Evolutionary conservation across 306 rosid species (phyloP).

Genomic region (Dryas drummondii): DNA sequence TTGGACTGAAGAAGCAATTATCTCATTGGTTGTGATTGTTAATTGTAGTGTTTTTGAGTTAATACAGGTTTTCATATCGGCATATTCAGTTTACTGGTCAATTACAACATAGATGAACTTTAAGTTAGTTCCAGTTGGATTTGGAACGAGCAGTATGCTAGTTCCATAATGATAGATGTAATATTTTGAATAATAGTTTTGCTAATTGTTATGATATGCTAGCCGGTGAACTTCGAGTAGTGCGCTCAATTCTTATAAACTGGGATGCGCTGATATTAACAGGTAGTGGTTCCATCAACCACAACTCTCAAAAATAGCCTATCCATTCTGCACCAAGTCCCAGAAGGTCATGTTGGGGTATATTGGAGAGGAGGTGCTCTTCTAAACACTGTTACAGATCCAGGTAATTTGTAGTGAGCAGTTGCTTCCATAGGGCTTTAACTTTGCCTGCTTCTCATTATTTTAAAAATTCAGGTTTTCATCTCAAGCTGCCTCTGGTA

Average conservation of each 20-base stretch:
- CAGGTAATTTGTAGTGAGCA: slow-evolving; percentile 45
- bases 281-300: slow-evolving; percentile 59
- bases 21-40: not conserved
- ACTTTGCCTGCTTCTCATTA: slow-evolving; percentile 9
- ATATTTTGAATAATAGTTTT: slow-evolving; percentile 1
- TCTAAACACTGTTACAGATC: slow-evolving; percentile 66
- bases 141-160: not conserved
- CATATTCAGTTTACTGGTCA: not conserved
- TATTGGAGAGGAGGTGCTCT: slow-evolving; percentile 99
- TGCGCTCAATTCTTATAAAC: not conserved
- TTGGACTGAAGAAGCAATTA: not conserved
- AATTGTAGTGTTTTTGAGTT: not conserved
- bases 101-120: not conserved
- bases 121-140: not conserved
- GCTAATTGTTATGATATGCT: not conserved
- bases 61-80: not conserved
- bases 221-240: not conserved
- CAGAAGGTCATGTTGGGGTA: slow-evolving; percentile 95
- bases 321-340: slow-evolving; percentile 87
- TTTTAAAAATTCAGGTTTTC: slow-evolving; percentile 63
- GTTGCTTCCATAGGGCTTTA: slow-evolving; percentile 6
- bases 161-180: not conserved
- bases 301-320: slow-evolving; percentile 40
- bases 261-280: slow-evolving; percentile 18
- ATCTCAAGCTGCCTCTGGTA: slow-evolving; percentile 74